A percentile compares a stretch with the other conserved stretches of the same genome.
These are phyloP conservation scores for Acacia confusa DNA, from an alignment of 306 rosid genomes.

Conservation along the genomic window DNA sequence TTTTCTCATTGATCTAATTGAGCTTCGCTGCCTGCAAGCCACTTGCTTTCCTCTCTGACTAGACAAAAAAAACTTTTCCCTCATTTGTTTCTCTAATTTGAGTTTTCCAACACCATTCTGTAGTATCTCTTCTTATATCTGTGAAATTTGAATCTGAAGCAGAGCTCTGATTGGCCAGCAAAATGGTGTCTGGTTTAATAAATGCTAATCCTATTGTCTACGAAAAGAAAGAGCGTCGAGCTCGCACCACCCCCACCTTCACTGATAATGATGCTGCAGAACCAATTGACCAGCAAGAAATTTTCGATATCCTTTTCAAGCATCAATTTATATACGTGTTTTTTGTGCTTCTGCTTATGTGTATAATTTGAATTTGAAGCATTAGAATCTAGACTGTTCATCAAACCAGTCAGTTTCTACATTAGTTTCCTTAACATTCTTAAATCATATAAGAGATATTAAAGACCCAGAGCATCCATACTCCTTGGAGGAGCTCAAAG, in stretches of 20 bases:
- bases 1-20: not conserved
- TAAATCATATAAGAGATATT: slow-evolving; percentile 86
- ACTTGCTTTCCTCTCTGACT: not conserved
- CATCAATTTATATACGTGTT: not conserved
- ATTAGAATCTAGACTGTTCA: not conserved
- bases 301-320: slow-evolving; percentile 80
- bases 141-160: not conserved
- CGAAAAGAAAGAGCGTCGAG: slow-evolving; percentile 78
- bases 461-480: slow-evolving; percentile 93
- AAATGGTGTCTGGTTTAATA: slow-evolving; percentile 72
- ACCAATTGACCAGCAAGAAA: slow-evolving; percentile 72
- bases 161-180: slow-evolving; percentile 1
- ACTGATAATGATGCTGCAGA: slow-evolving; percentile 52
- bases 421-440: slow-evolving; percentile 56
- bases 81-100: not conserved
- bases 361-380: not conserved
- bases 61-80: not conserved
- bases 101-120: not conserved
- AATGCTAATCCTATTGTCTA: slow-evolving; percentile 83
- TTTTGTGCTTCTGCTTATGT: not conserved
- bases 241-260: slow-evolving; percentile 46
- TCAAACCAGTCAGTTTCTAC: not conserved
- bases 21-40: not conserved
- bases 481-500: slow-evolving; percentile 96
- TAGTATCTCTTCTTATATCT: not conserved